Percentiles rank a stretch among this genome's conserved stretches.
Conservation (phyloP, 257 asterid genomes). For the Salvia rosmarinus region DNA sequence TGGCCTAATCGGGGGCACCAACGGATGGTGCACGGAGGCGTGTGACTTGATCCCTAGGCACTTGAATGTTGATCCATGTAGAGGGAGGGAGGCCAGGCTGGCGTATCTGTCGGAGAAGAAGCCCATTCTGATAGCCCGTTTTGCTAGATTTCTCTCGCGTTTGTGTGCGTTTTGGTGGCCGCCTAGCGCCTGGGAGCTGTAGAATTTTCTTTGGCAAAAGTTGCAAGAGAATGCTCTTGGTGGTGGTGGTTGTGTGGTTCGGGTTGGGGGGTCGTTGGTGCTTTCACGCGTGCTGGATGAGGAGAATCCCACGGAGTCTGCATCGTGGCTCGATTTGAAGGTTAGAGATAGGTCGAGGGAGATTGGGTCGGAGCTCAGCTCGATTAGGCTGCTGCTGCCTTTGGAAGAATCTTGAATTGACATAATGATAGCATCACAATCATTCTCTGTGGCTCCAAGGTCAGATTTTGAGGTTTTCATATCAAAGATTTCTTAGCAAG, state of each 20-base stretch:
- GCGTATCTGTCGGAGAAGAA: constrained; percentile 42
- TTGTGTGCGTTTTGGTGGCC: constrained; percentile 60
- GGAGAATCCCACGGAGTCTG: constrained; percentile 38
- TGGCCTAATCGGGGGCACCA: constrained; percentile 36
- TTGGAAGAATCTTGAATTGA: constrained; percentile 37
- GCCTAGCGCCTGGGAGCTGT: constrained; percentile 57
- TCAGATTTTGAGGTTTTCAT: constrained; percentile 45
- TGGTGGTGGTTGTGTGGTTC: constrained; percentile 22
- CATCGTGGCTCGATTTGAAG: constrained; percentile 38
- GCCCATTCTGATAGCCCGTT: constrained; percentile 57
- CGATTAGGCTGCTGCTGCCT: not conserved
- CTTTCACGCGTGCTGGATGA: constrained; percentile 58
- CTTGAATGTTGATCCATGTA: constrained; percentile 52
- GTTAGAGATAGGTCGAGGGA: constrained; percentile 53
- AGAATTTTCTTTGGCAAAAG: constrained; percentile 53
- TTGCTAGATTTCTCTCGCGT: constrained; percentile 46
- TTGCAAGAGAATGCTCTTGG: constrained; percentile 56
- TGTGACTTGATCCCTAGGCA: constrained; percentile 60
- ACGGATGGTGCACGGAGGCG: constrained; percentile 50
- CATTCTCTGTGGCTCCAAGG: constrained; percentile 30
- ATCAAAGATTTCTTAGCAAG: not conserved
- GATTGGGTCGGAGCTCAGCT: constrained; percentile 28
- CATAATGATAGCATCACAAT: constrained; percentile 45
- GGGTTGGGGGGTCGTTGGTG: constrained; percentile 49
- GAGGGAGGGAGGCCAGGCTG: constrained; percentile 47